A percentile compares a stretch with the other conserved stretches of the same genome.
These are phyloP conservation scores for Arachnomyces sp. DNA, from an alignment of 2,329 filamentous ascomycete genomes.

Conservation along the genomic window DNA sequence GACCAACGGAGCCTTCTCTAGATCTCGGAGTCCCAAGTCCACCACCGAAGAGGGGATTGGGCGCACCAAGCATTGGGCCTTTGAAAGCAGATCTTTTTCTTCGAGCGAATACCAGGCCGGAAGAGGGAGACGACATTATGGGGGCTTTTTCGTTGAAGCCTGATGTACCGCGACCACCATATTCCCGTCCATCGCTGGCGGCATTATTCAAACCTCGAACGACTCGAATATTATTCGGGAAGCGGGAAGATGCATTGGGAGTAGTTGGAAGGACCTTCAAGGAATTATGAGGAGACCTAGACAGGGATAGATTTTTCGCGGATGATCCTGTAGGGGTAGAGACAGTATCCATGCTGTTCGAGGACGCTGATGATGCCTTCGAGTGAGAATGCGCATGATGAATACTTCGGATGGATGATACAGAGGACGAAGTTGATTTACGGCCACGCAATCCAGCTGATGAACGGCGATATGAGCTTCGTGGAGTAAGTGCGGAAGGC, in stretches of 20 bases:
- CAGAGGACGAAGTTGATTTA: conserved; percentile 91
- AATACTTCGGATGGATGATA: conserved; percentile 86
- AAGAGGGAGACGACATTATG: conserved; percentile 31
- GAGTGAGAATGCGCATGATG: conserved; percentile 84
- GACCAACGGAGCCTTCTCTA: conserved; percentile 17
- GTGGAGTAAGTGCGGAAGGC: conserved; percentile 78
- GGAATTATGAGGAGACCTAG: conserved; percentile 74
- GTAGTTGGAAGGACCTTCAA: conserved; percentile 94
- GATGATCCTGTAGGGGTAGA: conserved; percentile 59
- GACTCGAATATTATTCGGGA: conserved; percentile 79
- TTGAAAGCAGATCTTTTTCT: conserved; percentile 39
- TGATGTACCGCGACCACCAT: conserved; percentile 18
- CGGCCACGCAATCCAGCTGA: conserved; percentile 78
- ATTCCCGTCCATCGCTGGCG: conserved; percentile 20
- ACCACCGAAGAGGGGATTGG: conserved; percentile 25
- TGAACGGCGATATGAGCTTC: conserved; percentile 73
- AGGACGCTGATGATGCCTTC: conserved; percentile 89
- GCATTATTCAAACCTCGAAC: conserved; percentile 48
- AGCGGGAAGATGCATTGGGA: conserved; percentile 59
- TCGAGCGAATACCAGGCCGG: conserved; percentile 38
- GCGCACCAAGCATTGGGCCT: conserved; percentile 35
- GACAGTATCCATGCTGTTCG: conserved; percentile 62
- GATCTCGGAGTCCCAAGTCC: conserved; percentile 24
- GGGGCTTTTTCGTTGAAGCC: conserved; percentile 32
- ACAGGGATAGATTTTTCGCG: conserved; percentile 34